Conservation (phyloP, 2,329 filamentous ascomycete genomes). For the Talaromyces sp. region DNA sequence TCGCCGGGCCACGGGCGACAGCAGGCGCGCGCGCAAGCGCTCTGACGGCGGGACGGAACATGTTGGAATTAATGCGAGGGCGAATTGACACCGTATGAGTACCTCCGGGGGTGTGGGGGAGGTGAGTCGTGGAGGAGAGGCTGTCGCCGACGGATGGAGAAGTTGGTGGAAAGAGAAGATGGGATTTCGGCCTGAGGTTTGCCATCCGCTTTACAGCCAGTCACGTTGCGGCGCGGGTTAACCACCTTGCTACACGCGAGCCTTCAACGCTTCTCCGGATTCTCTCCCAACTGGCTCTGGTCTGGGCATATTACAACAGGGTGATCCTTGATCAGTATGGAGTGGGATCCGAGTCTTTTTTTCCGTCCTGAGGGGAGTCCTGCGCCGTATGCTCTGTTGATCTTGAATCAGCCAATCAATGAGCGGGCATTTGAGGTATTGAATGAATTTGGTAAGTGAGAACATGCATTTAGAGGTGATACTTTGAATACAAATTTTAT, state of each 20-base stretch:
- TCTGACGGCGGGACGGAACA: conserved; percentile 58
- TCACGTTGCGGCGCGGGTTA: conserved; percentile 27
- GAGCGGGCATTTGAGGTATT: conserved; percentile 43
- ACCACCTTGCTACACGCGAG: conserved; percentile 13
- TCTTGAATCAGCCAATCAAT: conserved; percentile 65
- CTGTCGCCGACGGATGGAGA: conserved; percentile 22
- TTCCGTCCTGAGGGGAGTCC: conserved; percentile 34
- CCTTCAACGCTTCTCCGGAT: conserved; percentile 4
- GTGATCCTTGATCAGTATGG: conserved; percentile 24
- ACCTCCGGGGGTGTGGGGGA: conserved; percentile 15
- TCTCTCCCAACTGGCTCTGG: background rate
- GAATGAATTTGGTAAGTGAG: conserved; percentile 37
- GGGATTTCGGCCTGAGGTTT: conserved; percentile 29
- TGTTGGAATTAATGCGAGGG: conserved; percentile 29
- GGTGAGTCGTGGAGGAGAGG: conserved; percentile 8
- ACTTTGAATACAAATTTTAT: background rate
- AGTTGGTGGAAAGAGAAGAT: conserved; percentile 28
- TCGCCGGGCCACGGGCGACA: conserved; percentile 34
- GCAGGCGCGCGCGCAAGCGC: conserved; percentile 44
- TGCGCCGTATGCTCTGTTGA: conserved; percentile 53
- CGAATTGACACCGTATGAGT: conserved; percentile 16
- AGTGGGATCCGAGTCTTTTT: conserved; percentile 47
- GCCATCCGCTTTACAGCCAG: conserved; percentile 10
- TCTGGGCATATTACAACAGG: background rate
- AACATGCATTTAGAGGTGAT: conserved; percentile 42